phyloP scores from a whole-genome alignment of 805 yeast genomes.

The Starmerella kuoi region DNA sequence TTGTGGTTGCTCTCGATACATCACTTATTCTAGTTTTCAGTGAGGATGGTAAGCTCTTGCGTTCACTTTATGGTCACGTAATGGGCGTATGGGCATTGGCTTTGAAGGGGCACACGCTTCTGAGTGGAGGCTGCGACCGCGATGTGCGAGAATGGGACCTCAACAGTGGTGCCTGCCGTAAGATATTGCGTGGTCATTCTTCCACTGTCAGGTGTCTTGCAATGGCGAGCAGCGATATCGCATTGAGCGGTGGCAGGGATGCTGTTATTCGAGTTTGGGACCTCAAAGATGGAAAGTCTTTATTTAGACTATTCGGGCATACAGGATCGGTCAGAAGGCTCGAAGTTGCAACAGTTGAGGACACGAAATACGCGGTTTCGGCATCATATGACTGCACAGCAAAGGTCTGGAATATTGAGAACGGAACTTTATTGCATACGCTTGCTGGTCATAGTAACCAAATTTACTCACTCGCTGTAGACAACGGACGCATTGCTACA shows the following conservation, averaged over 20 bases:
- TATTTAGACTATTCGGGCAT: constrained; percentile 59
- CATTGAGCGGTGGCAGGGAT: constrained; percentile 85
- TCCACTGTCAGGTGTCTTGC: constrained; percentile 80
- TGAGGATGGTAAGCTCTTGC: constrained; percentile 35
- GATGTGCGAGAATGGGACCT: constrained; percentile 95
- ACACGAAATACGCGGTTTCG: constrained; percentile 44
- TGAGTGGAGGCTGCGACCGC: constrained; percentile 91
- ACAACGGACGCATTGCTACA: constrained; percentile 66
- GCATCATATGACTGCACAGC: constrained; percentile 86
- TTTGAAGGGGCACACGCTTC: constrained; percentile 80
- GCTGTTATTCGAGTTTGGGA: constrained; percentile 91
- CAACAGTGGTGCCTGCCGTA: constrained; percentile 69
- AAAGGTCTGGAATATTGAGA: constrained; percentile 81
- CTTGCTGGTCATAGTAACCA: constrained; percentile 83
- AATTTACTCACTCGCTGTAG: constrained; percentile 87
- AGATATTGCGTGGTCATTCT: constrained; percentile 80
- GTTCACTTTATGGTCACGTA: constrained; percentile 93
- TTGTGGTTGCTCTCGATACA: constrained; percentile 35
- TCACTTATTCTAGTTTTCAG: constrained; percentile 34
- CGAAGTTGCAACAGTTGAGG: constrained; percentile 34
- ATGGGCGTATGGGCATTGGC: constrained; percentile 97
- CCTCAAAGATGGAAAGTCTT: constrained; percentile 76
- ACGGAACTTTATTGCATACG: constrained; percentile 82
- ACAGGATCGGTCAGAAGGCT: constrained; percentile 65
- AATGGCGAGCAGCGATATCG: constrained; percentile 66